Base-by-base conservation (phyloP, 176 grass and related monocot species). In the Aegilops tauschii region DNA sequence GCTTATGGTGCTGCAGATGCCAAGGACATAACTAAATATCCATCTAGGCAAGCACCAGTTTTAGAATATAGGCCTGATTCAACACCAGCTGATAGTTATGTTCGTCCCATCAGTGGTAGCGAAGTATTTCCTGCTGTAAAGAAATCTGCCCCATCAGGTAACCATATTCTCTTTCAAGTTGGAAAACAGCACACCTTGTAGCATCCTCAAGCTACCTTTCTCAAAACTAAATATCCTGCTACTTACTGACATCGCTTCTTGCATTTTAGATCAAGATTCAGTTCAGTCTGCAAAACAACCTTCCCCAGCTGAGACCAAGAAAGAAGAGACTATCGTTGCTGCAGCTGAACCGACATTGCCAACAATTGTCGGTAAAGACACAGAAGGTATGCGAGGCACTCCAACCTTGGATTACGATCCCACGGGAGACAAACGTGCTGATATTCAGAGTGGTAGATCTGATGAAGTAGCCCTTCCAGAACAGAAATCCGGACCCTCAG, bases 141-240 rank as follows among this genome's bases (percentile, higher is more conserved):
- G 69, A 80, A 80, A 44, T 45, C 44, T 14, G 3, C 34, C 47
- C 23, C 13, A 56, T 80, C 82, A 80, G 87, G 87, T 89, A 80
- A 80, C 42, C 12, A 56, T 8, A 66, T 80, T 65, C 12, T 84
- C 42, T 59, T 85, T 58, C 10, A 37, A 79, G 65, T 21, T 31
- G 6, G 12, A 9, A 28, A 27, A 18, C 9, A 20, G 3, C 61
- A 58, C 36, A 58, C 49, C 27, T 77, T 77, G 9, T 32, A 76
- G 8, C 44, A 50, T 16, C 45, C 34, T 58, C 69, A 49, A 61
- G 39, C 37, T 50, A 30, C 40, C 31, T 54, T 18, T 54, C 16
- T 54, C 50, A 54, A 54, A 54, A 64, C 32, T 44, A 61, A 6
- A 50, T 56, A 81, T 34, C 52, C 14, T 83, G 66, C 76, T 56